Base-by-base conservation (phyloP, 331 rosid genomes). In the Pyracantha coccinea region DNA sequence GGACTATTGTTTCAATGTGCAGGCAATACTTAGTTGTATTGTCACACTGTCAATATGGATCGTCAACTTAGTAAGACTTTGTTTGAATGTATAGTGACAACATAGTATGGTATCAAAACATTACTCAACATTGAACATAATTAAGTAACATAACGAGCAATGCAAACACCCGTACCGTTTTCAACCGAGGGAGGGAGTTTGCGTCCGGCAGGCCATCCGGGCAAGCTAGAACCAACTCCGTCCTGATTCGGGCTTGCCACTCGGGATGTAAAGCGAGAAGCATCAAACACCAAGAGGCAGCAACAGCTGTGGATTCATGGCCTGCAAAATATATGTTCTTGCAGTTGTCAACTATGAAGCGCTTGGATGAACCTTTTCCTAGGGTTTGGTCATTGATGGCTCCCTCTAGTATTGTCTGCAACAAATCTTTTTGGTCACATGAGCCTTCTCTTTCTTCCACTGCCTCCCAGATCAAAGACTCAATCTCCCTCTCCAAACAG, bases 241-340 rank as follows among this genome's bases (percentile, higher is more conserved):
- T 32, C 68, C 96, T 75, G 1, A 94, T 81, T 21, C 88, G 89
- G 53, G 78, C 72, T 75, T 94, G 99, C 99, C 97, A 94, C 21
- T 90, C 80, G 0, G 97, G 97, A 72, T 92, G 89, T 8, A 84
- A 62, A 70, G 97, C 96, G 17, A 94, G 97, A 38, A 94, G 86
- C 97, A 94, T 86, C 83, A 94, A 72, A 68, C 89, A 79, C 99
- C 99, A 94, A 19, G 96, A 87, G 58, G 92, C 90, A 4, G 99
- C 91, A 23, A 81, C 84, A 58, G 93, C 89, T 17, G 95, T 92
- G 72, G 97, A 76, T 81, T 94, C 99, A 72, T 94, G 96, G 14
- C 99, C 99, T n/a, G 99, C 97, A 74, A 94, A 94, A 80, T 94
- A 94, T 10, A 94, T 92, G 83, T 77, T 89, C 86, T 94, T 94